Base-by-base conservation (phyloP, 352 stramenopile genomes). In the Elongisporangium senticosum region DNA sequence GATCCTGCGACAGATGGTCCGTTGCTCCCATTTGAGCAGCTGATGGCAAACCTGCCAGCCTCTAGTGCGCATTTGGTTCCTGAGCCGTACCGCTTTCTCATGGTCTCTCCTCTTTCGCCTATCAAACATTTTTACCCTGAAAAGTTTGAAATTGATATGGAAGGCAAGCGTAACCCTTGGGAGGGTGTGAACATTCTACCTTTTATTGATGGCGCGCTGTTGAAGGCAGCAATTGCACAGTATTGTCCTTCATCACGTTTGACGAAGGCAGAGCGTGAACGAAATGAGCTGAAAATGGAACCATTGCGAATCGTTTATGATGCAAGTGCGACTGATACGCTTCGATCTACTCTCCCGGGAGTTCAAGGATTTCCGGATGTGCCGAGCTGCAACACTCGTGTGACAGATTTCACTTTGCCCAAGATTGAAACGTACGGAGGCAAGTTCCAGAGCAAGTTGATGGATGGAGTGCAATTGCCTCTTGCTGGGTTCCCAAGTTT, bases 111-210 rank as follows among this genome's bases (percentile, higher is more conserved):
- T 6, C 71, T 98, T 51, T 98, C 90, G 40, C 96, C 97, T 17
- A 98, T 99, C 65, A 95, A 97, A 63, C 87, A 98, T 61, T 97
- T 98, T 60, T 98, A 98, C 56, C 90, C 90, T 0, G 74, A 87
- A 48, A 85, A 67, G 17, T 93, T 95, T 49, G 72, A 83, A 4
- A 90, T 95, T 55, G 85, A 95, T 43, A 93, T 91, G 81, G 79
- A 95, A 68, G 85, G 85, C 58, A 95, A 95, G 59, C 74, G 78
- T 11, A 99, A 99, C 67, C 86, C 94, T 28, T 99, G 97, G 97
- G 97, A 99, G 84, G 97, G 96, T 8, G 97, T 99, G 14, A 99
- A 99, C 63, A 74, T 99, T 39, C 72, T 99, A 19, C 96, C 97
- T 17, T 99, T 99, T 66, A 99, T 99, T 68, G 95, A 99, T 59